Evolutionary conservation across 805 yeast genomes (phyloP).

Genomic region (Lipomyces starkeyi): DNA sequence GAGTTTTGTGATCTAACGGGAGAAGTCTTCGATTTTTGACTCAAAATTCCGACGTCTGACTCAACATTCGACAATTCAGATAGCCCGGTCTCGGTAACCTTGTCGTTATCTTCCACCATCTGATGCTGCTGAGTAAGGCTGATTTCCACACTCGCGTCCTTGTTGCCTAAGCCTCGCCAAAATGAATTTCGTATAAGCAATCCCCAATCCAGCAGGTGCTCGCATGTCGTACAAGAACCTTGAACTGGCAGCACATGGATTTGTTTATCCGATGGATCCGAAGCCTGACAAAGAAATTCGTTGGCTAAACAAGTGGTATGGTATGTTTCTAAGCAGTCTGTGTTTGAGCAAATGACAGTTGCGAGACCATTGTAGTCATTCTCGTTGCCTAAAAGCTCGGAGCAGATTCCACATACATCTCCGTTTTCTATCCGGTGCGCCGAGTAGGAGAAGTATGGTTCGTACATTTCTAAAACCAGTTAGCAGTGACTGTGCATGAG

Average conservation of each 20-base stretch:
- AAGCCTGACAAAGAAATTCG: slow-evolving; percentile 17
- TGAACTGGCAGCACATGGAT: slow-evolving; percentile 34
- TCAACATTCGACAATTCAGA: not conserved
- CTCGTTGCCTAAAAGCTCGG: slow-evolving; percentile 7
- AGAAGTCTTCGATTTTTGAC: not conserved
- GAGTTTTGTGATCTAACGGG: not conserved
- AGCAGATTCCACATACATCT: slow-evolving; percentile 28
- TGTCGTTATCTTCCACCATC: slow-evolving; percentile 12
- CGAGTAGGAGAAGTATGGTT: slow-evolving; percentile 27
- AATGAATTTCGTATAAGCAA: slow-evolving; percentile 36
- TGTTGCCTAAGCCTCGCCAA: slow-evolving; percentile 30
- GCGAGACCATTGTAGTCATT: slow-evolving; percentile 7
- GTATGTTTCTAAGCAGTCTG: slow-evolving; percentile 28
- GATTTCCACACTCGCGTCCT: slow-evolving; percentile 3
- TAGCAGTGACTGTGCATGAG: not conserved
- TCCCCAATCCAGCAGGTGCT: slow-evolving; percentile 29
- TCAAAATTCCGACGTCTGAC: not conserved
- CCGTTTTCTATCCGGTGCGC: slow-evolving; percentile 4
- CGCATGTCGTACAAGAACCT: slow-evolving; percentile 35
- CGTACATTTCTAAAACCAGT: slow-evolving; percentile 15
- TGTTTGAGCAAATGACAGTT: slow-evolving; percentile 32
- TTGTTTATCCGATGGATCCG: not conserved
- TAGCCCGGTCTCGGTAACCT: not conserved
- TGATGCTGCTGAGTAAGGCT: slow-evolving; percentile 7
- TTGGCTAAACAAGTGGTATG: slow-evolving; percentile 36